Base-by-base conservation (phyloP, 345 rosid species). In the Garcia nutans region DNA sequence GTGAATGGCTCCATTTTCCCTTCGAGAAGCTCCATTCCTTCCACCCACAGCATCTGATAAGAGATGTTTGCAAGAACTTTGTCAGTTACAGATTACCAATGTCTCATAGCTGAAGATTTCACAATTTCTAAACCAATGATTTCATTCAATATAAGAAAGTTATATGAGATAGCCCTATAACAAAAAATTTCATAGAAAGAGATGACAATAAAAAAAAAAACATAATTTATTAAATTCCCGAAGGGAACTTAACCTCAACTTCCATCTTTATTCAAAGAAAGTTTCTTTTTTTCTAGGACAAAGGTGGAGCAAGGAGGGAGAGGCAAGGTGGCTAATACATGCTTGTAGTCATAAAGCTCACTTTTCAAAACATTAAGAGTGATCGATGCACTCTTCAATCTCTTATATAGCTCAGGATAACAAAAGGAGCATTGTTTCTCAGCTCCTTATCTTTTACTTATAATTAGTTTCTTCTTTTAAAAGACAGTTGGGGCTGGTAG, bases 1-100 rank as follows among this genome's bases (percentile, higher is more conserved):
- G 77, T 74, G 82, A 78, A 68, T 77, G 72, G 61, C 72, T 74
- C 90, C 92, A 83, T 79, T 92, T 55, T 85, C 99, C 85, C 92
- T 87, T 71, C 82, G 84, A 57, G 82, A 13, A 79, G 84, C 74
- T 19, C 82, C 79, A 84, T 62, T 80, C 84, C 89, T 86, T 70
- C 86, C 88, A 72, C 87, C 85, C 65, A 85, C 81, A 72, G 83
- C 79, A 87, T 80, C 88, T 81, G 84, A 68, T 33, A 80, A 60
- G 20, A 74, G 17, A 61, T 64, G 54, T 17, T 62, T 26, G 37
- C 42, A 65, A 72, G 26, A 68, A 79, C 26, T 55, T 44, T 17
- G 23, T 70, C 47, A 45, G 13, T 41, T 57, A 45, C 59, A 15
- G 20, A 79, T 37, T 37, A 5, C 45, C 64, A 49, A 31, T 44